phyloP scores from a whole-genome alignment of 345 rosid species.

The Populus tremula region DNA sequence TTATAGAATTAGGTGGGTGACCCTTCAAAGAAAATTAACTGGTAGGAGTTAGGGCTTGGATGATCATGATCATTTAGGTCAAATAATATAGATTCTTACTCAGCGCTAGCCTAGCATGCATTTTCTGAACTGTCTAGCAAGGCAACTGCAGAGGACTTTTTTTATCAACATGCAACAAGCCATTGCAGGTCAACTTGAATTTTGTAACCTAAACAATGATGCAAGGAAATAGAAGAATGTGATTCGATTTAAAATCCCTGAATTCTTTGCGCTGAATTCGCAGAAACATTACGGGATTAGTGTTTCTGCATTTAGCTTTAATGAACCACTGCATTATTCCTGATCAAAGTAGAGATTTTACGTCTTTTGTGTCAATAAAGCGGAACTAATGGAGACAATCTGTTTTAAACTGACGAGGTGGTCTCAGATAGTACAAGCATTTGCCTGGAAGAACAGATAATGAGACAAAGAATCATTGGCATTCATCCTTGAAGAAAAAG shows the following conservation, averaged over 20 bases:
- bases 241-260: neutral
- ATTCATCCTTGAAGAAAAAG: constrained; percentile 75
- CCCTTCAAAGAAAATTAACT: neutral
- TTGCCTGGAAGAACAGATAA: constrained; percentile 96
- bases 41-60: neutral
- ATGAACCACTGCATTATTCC: neutral
- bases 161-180: neutral
- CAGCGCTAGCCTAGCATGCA: neutral
- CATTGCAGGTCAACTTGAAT: neutral
- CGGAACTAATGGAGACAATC: neutral
- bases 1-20: neutral
- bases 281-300: neutral
- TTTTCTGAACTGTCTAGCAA: neutral
- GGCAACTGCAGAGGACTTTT: neutral
- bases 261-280: neutral
- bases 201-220: neutral
- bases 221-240: neutral
- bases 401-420: constrained; percentile 44
- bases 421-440: constrained; percentile 74
- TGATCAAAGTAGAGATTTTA: no score
- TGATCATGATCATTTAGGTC: neutral
- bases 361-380: neutral
- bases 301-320: neutral
- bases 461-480: constrained; percentile 92
- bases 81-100: neutral